Evolutionary conservation across 1,139 yeast genomes (phyloP).

Genomic region (Pichia sp.): DNA sequence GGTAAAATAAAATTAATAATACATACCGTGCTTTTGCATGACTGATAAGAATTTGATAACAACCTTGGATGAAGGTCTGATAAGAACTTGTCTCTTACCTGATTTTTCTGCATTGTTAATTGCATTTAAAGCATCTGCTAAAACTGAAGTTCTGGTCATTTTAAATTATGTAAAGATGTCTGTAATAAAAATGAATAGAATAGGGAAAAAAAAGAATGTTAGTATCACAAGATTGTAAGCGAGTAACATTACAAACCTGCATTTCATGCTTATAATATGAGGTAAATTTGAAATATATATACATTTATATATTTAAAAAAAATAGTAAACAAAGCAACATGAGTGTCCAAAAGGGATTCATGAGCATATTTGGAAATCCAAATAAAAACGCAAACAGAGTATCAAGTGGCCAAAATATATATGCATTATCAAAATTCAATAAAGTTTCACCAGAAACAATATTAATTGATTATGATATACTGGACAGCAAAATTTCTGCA

Average conservation of each 20-base stretch:
- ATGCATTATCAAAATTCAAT: constrained; percentile 1
- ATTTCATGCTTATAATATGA: neutral
- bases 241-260: neutral
- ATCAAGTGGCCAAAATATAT: constrained; percentile 24
- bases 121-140: constrained; percentile 98
- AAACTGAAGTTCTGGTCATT: constrained; percentile 98
- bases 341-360: constrained; percentile 41
- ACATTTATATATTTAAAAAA: neutral
- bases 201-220: constrained; percentile 12
- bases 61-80: constrained; percentile 99
- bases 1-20: constrained; percentile 26
- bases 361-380: constrained; percentile 29
- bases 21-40: constrained; percentile 84
- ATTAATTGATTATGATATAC: constrained; percentile 4
- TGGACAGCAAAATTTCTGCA: constrained; percentile 11
- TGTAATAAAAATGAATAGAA: neutral
- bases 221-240: constrained; percentile 15
- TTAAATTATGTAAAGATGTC: constrained; percentile 22
- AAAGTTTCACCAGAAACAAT: constrained; percentile 11
- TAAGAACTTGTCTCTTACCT: constrained; percentile 98
- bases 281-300: neutral
- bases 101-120: constrained; percentile 99
- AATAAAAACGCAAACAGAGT: constrained; percentile 28
- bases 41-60: constrained; percentile 94
- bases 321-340: constrained; percentile 30